phyloP scores from a whole-genome alignment of 805 yeast species.

The Starmerella bombicola region DNA sequence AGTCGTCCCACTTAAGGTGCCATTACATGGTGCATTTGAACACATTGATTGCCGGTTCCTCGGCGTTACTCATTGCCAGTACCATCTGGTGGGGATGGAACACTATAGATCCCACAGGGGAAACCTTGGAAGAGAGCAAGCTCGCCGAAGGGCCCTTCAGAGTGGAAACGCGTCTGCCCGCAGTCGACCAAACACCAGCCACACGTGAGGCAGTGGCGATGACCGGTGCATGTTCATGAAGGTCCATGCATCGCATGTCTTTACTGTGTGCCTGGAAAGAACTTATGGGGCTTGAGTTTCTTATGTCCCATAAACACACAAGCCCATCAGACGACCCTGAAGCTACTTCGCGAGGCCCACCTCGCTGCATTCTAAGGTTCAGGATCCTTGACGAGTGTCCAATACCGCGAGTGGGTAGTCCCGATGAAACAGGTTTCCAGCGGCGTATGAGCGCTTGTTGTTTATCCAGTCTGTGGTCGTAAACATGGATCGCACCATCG shows the following conservation, averaged over 20 bases:
- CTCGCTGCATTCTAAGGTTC: constrained; percentile 89
- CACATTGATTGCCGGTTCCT: constrained; percentile 13
- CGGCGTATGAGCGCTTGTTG: constrained; percentile 73
- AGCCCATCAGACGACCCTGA: constrained; percentile 69
- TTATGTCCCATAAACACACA: constrained; percentile 82
- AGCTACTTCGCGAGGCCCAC: constrained; percentile 81
- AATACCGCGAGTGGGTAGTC: background rate
- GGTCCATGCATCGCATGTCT: constrained; percentile 54
- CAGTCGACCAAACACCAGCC: constrained; percentile 72
- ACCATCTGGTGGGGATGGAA: constrained; percentile 94
- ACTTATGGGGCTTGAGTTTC: constrained; percentile 53
- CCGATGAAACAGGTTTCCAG: constrained; percentile 40
- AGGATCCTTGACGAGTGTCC: constrained; percentile 45
- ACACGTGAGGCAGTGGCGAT: constrained; percentile 76
- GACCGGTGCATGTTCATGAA: constrained; percentile 95
- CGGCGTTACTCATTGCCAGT: constrained; percentile 56
- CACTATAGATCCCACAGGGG: constrained; percentile 51
- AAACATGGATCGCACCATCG: constrained; percentile 78
- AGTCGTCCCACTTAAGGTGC: too few relatives aligned
- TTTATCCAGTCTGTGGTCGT: constrained; percentile 76
- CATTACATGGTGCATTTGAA: constrained; percentile 10
- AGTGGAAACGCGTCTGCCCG: constrained; percentile 58
- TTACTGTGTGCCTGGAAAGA: constrained; percentile 45
- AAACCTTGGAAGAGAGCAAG: constrained; percentile 27
- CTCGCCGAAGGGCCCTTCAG: constrained; percentile 32